A percentile compares a stretch with the other conserved stretches of the same genome.
Conservation (phyloP, 176 grass and related monocot species). For the Luzula sylvatica region DNA sequence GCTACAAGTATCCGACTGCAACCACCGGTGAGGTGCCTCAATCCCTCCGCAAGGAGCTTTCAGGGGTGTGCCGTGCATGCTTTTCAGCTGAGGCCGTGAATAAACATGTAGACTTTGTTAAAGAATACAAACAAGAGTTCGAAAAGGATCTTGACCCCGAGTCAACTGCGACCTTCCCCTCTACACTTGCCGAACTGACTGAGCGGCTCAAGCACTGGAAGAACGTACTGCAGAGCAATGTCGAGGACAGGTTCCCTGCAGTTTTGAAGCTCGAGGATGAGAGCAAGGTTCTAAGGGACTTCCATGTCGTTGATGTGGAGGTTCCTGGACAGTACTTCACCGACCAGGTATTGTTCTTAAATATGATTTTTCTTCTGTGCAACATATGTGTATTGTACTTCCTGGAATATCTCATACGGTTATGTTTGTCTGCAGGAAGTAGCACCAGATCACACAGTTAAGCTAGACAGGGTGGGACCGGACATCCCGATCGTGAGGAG, state of each 20-base stretch:
- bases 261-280: constrained; percentile 95
- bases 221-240: constrained; percentile 96
- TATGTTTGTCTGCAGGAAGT: constrained; percentile 55
- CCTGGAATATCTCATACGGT: background rate
- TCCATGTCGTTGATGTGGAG: constrained; percentile 92
- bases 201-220: constrained; percentile 98
- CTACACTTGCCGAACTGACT: constrained; percentile 79
- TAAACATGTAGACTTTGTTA: constrained; percentile 99
- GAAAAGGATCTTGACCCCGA: constrained; percentile 96
- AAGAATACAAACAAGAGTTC: constrained; percentile 96
- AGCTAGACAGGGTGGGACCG: constrained; percentile 90
- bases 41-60: constrained; percentile 90
- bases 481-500: constrained; percentile 98
- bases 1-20: constrained; percentile 98
- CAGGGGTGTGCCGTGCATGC: constrained; percentile 95
- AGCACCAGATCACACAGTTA: constrained; percentile 91
- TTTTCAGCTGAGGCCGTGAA: constrained; percentile 98
- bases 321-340: constrained; percentile 94
- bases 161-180: constrained; percentile 83
- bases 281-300: constrained; percentile 92
- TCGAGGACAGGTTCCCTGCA: constrained; percentile 94
- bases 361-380: background rate
- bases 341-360: constrained; percentile 80
- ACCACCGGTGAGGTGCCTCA: constrained; percentile 95
- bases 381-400: too few relatives aligned